Conservation (phyloP, 345 rosid genomes). For the Hirschfeldia incana region DNA sequence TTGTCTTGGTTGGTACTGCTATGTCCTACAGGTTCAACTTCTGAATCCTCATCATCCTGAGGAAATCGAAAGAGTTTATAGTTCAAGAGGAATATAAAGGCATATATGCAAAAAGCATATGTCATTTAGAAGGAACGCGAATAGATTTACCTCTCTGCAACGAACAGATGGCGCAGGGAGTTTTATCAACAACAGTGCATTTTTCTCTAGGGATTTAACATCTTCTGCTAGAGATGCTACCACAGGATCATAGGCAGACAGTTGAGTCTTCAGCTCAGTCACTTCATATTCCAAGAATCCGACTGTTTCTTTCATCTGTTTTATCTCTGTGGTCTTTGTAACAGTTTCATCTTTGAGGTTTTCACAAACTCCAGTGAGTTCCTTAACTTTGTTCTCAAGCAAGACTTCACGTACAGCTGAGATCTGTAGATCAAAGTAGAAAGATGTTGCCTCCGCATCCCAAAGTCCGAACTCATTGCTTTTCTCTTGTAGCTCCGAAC, state of each 20-base stretch:
- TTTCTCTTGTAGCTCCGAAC: constrained; percentile 79
- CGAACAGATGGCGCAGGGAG: constrained; percentile 18
- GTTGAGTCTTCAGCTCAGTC: constrained; percentile 55
- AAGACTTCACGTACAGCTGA: constrained; percentile 75
- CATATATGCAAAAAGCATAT: constrained; percentile 7
- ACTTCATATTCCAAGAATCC: constrained; percentile 62
- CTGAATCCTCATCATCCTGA: constrained; percentile 47
- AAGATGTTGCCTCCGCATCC: constrained; percentile 92
- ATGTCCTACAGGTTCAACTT: constrained; percentile 33
- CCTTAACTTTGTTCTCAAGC: constrained; percentile 64
- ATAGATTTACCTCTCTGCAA: constrained; percentile 30
- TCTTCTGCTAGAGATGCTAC: constrained; percentile 64
- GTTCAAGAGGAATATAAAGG: not conserved
- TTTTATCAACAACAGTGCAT: constrained; percentile 43
- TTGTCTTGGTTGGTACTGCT: constrained; percentile 35
- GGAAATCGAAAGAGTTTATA: constrained; percentile 15
- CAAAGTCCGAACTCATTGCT: constrained; percentile 83
- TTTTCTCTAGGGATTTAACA: constrained; percentile 62
- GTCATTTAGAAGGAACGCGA: not conserved
- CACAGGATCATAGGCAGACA: constrained; percentile 62
- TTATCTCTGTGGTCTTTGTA: constrained; percentile 48
- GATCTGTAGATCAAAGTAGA: constrained; percentile 85
- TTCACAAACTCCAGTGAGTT: constrained; percentile 58
- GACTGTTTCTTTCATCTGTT: constrained; percentile 64
- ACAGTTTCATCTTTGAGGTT: constrained; percentile 54